A percentile compares a stretch with the other conserved stretches of the same genome.
phyloP scores from a whole-genome alignment of 2,329 filamentous ascomycete genomes.

The Trichoderma atroviride region DNA sequence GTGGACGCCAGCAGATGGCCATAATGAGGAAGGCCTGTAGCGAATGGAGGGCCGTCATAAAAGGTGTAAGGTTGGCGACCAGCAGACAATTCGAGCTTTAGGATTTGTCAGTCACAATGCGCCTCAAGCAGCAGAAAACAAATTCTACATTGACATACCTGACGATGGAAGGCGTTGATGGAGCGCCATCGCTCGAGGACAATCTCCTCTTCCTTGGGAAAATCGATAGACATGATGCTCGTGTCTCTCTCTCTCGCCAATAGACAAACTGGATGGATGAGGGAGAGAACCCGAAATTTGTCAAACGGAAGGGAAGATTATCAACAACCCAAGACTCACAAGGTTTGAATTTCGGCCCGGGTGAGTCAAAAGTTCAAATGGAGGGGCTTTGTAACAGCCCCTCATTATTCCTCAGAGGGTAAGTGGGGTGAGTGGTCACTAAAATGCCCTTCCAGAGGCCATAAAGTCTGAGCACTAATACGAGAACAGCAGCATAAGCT shows the following conservation, averaged over 20 bases:
- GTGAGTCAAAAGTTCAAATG: slow-evolving; percentile 23
- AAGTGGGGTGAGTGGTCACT: slow-evolving; percentile 1
- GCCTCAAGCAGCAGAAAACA: slow-evolving; percentile 3
- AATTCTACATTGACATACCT: slow-evolving; percentile 53
- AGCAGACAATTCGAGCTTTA: slow-evolving; percentile 73
- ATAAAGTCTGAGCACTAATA: not conserved
- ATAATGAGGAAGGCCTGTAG: slow-evolving; percentile 69
- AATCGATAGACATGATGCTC: slow-evolving; percentile 78
- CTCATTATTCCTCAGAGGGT: slow-evolving; percentile 21
- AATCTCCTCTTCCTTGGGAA: slow-evolving; percentile 86
- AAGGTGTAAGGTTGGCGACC: slow-evolving; percentile 87
- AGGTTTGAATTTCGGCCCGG: slow-evolving; percentile 9
- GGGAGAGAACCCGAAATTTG: not conserved
- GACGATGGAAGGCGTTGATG: slow-evolving; percentile 86
- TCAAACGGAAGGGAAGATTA: not conserved
- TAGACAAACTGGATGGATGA: not conserved
- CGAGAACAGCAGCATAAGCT: not conserved
- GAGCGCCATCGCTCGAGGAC: slow-evolving; percentile 86
- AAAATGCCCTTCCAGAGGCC: not conserved
- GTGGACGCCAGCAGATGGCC: slow-evolving; percentile 84
- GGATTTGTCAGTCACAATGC: not conserved
- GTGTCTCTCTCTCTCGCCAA: slow-evolving; percentile 6
- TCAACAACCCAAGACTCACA: not conserved
- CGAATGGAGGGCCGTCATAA: slow-evolving; percentile 85
- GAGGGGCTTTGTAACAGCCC: slow-evolving; percentile 5